phyloP scores from a whole-genome alignment of 148 eudicot species.

The Limonium bicolor region DNA sequence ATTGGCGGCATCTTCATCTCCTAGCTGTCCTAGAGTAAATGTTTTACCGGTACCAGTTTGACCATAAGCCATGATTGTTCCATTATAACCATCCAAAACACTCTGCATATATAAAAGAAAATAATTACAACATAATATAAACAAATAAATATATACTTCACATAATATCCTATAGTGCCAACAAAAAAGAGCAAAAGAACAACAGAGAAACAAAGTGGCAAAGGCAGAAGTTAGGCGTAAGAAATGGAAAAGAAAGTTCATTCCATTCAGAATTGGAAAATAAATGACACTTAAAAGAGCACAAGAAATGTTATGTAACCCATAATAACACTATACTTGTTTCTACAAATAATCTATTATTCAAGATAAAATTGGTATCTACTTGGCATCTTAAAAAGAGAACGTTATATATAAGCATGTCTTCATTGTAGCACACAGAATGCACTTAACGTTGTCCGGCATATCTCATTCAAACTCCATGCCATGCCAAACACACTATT shows the following conservation, averaged over 20 bases:
- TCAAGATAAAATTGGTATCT: background rate
- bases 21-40: constrained; percentile 86
- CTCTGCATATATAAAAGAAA: constrained; percentile 39
- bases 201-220: too few species aligned
- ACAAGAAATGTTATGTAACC: background rate
- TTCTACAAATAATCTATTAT: background rate
- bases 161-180: constrained; percentile 3
- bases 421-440: too few species aligned
- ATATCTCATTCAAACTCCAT: too few species aligned
- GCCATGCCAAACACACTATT: too few species aligned
- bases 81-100: constrained; percentile 95
- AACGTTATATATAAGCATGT: too few species aligned
- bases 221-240: background rate
- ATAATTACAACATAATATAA: too few species aligned
- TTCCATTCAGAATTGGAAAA: background rate
- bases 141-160: too few species aligned
- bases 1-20: constrained; percentile 81
- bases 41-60: constrained; percentile 99
- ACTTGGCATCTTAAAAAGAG: background rate
- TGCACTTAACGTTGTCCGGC: too few species aligned
- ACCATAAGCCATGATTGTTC: constrained; percentile 98
- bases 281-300: background rate
- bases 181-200: too few species aligned
- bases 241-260: background rate
- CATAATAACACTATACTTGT: background rate